Evolutionary conservation across 305 asterid species (phyloP).

Genomic region (Fraxinus angustifolia): DNA sequence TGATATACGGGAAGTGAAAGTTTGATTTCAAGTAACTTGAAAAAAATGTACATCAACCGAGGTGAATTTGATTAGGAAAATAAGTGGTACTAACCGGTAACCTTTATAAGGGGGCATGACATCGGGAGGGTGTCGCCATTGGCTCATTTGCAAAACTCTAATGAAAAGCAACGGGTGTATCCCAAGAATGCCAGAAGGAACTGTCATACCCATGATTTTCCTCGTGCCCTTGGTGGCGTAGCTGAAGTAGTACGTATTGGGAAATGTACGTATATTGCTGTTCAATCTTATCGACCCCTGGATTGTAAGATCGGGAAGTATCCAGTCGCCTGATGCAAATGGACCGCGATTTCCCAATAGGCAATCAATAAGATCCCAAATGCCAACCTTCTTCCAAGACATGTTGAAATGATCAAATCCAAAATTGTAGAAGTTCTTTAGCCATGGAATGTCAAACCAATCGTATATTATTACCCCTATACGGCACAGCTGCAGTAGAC

Average conservation of each 20-base stretch:
- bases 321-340: conserved; percentile 88
- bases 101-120: conserved; percentile 81
- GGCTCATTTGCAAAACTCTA: conserved; percentile 89
- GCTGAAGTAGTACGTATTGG: conserved; percentile 88
- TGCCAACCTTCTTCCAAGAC: conserved; percentile 65
- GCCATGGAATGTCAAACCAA: conserved; percentile 80
- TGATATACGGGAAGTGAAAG: background rate
- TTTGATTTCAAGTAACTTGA: background rate
- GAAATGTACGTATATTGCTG: conserved; percentile 56
- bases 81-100: conserved; percentile 52
- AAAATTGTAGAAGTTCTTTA: conserved; percentile 76
- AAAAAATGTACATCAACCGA: background rate
- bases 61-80: background rate
- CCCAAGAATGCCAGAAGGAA: conserved; percentile 77
- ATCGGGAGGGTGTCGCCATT: conserved; percentile 75
- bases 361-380: conserved; percentile 79
- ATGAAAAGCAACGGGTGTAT: conserved; percentile 78
- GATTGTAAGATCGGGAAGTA: conserved; percentile 87
- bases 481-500: conserved; percentile 81
- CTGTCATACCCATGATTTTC: conserved; percentile 56
- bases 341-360: conserved; percentile 82
- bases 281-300: conserved; percentile 75
- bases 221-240: conserved; percentile 84
- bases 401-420: conserved; percentile 92
- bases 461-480: conserved; percentile 83